A percentile compares a stretch with the other conserved stretches of the same genome.
Evolutionary conservation across 2,329 filamentous ascomycete species (phyloP).

Genomic region (Cercospora sp.): DNA sequence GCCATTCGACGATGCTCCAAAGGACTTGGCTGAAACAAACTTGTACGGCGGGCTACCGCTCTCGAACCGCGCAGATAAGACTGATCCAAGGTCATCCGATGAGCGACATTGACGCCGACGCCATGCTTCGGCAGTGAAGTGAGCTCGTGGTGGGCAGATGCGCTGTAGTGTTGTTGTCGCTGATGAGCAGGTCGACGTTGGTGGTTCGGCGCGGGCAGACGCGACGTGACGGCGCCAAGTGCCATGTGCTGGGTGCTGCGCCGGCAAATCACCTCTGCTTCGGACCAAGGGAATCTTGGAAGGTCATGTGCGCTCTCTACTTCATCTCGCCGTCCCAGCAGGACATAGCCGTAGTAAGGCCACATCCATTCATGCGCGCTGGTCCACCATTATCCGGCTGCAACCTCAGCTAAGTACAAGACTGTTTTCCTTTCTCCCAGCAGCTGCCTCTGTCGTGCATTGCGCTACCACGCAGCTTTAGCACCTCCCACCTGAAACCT

Average conservation of each 20-base stretch:
- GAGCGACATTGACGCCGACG: background rate
- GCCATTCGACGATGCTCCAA: background rate
- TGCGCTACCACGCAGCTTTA: background rate
- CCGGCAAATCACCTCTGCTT: background rate
- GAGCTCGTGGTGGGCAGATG: background rate
- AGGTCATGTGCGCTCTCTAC: background rate
- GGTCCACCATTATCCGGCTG: background rate
- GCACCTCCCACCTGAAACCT: background rate
- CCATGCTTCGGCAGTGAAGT: background rate
- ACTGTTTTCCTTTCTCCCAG: background rate
- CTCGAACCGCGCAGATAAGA: background rate
- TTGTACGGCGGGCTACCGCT: background rate
- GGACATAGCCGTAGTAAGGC: background rate
- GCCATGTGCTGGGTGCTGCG: background rate
- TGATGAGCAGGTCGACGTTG: background rate
- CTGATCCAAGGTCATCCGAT: background rate
- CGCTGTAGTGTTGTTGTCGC: background rate
- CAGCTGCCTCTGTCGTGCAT: background rate
- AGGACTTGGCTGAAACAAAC: conserved; percentile 9
- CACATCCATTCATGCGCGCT: conserved; percentile 2
- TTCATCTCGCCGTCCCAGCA: background rate
- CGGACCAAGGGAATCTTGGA: conserved; percentile 1
- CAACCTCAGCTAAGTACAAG: background rate
- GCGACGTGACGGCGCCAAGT: background rate
- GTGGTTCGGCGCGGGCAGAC: background rate